Conservation (phyloP, 352 stramenopile genomes). For the Thraustochytrium striatum region DNA sequence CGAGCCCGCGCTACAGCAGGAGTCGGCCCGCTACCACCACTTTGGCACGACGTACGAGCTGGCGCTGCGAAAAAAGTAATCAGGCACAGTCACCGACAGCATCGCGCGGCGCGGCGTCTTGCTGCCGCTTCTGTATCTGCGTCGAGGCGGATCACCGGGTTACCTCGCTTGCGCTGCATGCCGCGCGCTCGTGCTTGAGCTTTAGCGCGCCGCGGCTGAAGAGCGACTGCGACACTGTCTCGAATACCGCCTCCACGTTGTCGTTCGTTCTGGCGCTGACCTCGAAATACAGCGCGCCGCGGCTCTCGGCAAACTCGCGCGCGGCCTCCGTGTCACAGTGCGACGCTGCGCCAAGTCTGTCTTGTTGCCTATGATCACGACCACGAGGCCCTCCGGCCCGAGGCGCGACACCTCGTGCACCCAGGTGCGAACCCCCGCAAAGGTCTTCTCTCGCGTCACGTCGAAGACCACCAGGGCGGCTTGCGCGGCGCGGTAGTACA, state of each 20-base stretch:
- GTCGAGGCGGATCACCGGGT: neutral
- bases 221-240: neutral
- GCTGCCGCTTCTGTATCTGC: neutral
- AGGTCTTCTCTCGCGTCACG: slow-evolving; percentile 93
- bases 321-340: slow-evolving; percentile 87
- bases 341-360: slow-evolving; percentile 91
- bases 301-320: slow-evolving; percentile 95
- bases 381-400: slow-evolving; percentile 92
- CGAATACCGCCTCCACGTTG: slow-evolving; percentile 98
- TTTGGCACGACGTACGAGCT: slow-evolving; percentile 37
- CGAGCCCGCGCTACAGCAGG: neutral
- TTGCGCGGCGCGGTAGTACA: slow-evolving; percentile 89
- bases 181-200: neutral
- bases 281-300: slow-evolving; percentile 98
- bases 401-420: slow-evolving; percentile 98
- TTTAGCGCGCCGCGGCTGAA: neutral
- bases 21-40: neutral
- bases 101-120: neutral
- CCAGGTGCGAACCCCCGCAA: slow-evolving; percentile 96
- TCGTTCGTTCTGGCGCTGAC: slow-evolving; percentile 97
- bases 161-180: too few relatives aligned
- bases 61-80: neutral
- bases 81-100: too few relatives aligned
- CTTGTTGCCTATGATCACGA: slow-evolving; percentile 92
- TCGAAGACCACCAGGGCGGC: slow-evolving; percentile 94